phyloP scores from a whole-genome alignment of 192 early-diverging fungal species.

The Spizellomyces sp. region DNA sequence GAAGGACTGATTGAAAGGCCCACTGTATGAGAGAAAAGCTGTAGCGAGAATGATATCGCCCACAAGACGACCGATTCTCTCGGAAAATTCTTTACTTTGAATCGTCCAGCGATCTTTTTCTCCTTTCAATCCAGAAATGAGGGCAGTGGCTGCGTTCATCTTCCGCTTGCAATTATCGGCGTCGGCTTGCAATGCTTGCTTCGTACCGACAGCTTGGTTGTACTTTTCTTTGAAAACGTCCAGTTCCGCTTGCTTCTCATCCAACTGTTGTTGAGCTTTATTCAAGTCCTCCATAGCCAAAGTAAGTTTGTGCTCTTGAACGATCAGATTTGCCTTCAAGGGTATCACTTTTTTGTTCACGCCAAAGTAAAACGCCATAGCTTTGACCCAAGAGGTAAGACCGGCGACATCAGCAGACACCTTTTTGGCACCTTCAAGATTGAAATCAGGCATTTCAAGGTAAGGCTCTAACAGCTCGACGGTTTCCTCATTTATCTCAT shows the following conservation, averaged over 20 bases:
- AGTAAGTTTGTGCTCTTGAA: constrained; percentile 61
- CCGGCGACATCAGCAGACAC: constrained; percentile 70
- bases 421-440: constrained; percentile 69
- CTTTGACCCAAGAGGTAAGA: constrained; percentile 61
- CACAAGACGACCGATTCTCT: constrained; percentile 61
- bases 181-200: constrained; percentile 64
- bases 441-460: constrained; percentile 70
- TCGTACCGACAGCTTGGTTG: constrained; percentile 58
- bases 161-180: constrained; percentile 66
- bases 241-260: constrained; percentile 68
- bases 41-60: constrained; percentile 64
- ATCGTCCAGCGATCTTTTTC: constrained; percentile 71
- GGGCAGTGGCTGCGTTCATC: constrained; percentile 64
- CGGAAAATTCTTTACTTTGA: constrained; percentile 66
- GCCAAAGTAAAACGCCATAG: constrained; percentile 63
- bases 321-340: constrained; percentile 66
- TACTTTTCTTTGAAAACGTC: constrained; percentile 67
- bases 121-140: constrained; percentile 63
- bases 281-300: constrained; percentile 61
- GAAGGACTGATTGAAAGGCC: constrained; percentile 67
- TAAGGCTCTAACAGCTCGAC: constrained; percentile 60
- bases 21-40: constrained; percentile 64
- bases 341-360: constrained; percentile 72
- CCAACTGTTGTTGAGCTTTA: constrained; percentile 57
- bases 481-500: constrained; percentile 70